Conservation (phyloP, 176 grass and related monocot species). For the Cocos nucifera region DNA sequence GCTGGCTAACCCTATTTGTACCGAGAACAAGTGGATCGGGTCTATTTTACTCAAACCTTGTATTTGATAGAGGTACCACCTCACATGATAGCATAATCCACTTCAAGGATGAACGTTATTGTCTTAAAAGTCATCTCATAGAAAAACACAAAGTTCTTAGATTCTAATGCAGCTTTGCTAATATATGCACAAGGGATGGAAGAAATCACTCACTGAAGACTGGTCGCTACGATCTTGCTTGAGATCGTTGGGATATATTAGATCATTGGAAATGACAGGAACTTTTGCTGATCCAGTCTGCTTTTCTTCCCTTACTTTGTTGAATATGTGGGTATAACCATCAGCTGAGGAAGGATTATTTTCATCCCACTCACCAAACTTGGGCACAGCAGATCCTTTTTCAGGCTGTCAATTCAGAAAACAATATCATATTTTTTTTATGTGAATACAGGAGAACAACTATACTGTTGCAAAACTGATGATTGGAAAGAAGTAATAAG, state of each 20-base stretch:
- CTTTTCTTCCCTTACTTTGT: constrained; percentile 87
- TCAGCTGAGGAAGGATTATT: constrained; percentile 79
- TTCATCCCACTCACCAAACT: constrained; percentile 93
- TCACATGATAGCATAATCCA: too few species aligned
- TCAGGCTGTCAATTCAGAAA: constrained; percentile 38
- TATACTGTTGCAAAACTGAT: background rate
- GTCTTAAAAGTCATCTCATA: too few species aligned
- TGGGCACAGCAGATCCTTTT: constrained; percentile 69
- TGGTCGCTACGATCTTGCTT: constrained; percentile 27
- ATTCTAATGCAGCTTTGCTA: too few species aligned
- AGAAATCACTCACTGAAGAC: constrained; percentile 42
- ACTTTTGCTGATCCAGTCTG: constrained; percentile 41
- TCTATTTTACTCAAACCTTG: too few species aligned
- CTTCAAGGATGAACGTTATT: too few species aligned
- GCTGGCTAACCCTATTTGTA: too few species aligned
- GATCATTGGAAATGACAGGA: constrained; percentile 26
- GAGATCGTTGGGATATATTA: constrained; percentile 3
- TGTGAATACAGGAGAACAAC: too few species aligned
- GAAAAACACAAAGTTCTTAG: too few species aligned
- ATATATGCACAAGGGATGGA: too few species aligned
- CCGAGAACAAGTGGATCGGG: too few species aligned
- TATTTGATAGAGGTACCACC: too few species aligned
- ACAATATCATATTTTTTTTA: background rate
- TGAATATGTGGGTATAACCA: constrained; percentile 87
- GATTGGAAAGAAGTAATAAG: background rate